Base-by-base conservation (phyloP, 345 rosid genomes). In the Salix brachista region DNA sequence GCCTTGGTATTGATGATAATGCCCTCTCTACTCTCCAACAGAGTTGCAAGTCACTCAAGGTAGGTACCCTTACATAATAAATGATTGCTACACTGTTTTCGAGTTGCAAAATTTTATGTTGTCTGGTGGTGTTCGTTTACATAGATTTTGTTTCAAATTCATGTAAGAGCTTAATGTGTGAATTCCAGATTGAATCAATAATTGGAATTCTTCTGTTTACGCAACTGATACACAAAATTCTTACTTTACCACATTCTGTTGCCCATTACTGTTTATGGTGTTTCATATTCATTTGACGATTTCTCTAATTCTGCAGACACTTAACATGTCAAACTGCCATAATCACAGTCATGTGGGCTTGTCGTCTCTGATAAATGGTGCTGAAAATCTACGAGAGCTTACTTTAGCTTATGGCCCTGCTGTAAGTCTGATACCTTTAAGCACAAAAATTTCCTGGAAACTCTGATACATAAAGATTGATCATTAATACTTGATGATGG, bases 41-140 rank as follows among this genome's bases (percentile, higher is more conserved):
- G 67, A 85, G 87, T 26, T 89, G 92, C 91, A 85, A 84, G 77
- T 87, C 95, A 17, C 82, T 91, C 5, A 89, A 88, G 90, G 95
- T 91, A 82, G 32, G 32, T 30, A 30, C 25, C 11, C 10, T 21
- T 54, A 0, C 26, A 54, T 54, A 67, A 50, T 56, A 68, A 14
- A 25, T 52, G 61, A 21, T 42, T 42, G 3, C 73, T 12, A 25
- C 50, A 65, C 37, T 78, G 61, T 54, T 8, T 8, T 10, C 11
- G 18, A 25, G 21, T 25, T 19, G 61, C 26, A 12, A 54, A 18
- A 9, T 32, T 6, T 52, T 3, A 54, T 54, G 26, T 19, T 54
- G 61, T 54, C 8, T 54, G 11, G 1, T 21, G 26, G 8, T 17
- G 26, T 54, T 54, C 3, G 32, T 1, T 54, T 54, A 8, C 12